These are phyloP conservation scores for Marasmius oreades DNA, from an alignment of 1,284 basidiomycete species.

Conservation along the genomic window DNA sequence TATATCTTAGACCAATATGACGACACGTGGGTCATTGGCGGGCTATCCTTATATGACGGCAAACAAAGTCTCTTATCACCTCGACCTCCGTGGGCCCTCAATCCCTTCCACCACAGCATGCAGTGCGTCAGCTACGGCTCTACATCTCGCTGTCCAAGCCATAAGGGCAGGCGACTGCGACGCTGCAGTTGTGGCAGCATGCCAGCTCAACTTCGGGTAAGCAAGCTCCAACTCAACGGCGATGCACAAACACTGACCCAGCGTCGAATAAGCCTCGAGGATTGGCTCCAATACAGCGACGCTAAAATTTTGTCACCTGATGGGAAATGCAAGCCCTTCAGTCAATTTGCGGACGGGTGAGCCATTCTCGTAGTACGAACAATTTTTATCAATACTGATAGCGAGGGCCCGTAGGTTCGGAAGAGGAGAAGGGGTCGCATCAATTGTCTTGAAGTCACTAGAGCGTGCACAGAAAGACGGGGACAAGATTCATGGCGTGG, in stretches of 20 bases:
- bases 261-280: too few species aligned
- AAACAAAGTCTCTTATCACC: slow-evolving; percentile 31
- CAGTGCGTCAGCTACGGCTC: slow-evolving; percentile 27
- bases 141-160: slow-evolving; percentile 33
- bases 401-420: too few species aligned
- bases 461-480: slow-evolving; percentile 26
- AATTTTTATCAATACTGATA: too few species aligned
- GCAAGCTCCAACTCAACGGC: too few species aligned
- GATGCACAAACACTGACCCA: too few species aligned
- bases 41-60: slow-evolving; percentile 26
- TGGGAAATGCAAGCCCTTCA: slow-evolving; percentile 35
- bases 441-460: slow-evolving; percentile 30
- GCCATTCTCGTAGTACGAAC: too few species aligned
- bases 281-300: slow-evolving; percentile 22
- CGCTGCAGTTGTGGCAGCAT: slow-evolving; percentile 32
- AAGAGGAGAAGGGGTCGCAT: slow-evolving; percentile 29
- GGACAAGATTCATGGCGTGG: slow-evolving; percentile 31
- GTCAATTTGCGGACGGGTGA: slow-evolving; percentile 32
- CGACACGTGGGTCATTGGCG: slow-evolving; percentile 25
- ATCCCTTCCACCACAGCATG: slow-evolving; percentile 34
- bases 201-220: slow-evolving; percentile 31
- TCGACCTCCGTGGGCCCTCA: slow-evolving; percentile 32
- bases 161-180: slow-evolving; percentile 31
- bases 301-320: slow-evolving; percentile 27
- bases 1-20: slow-evolving; percentile 26